Evolutionary conservation across 495 filamentous ascomycete species (phyloP).

Genomic region (Xylaria flabelliformis): DNA sequence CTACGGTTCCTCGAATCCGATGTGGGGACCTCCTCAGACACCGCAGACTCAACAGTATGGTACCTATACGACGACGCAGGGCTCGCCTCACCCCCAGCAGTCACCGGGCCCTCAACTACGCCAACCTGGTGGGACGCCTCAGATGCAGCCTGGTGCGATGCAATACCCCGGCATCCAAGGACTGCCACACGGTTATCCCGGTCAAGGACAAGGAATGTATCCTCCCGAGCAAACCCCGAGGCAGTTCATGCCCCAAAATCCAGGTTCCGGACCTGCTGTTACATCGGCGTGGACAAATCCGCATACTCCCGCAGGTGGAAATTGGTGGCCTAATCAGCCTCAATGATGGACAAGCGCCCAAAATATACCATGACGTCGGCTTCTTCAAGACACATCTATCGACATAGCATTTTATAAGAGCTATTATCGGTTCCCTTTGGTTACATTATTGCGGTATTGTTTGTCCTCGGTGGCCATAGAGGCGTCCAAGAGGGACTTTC

Average conservation of each 20-base stretch:
- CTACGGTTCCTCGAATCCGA: constrained; percentile 58
- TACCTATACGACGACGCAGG: constrained; percentile 57
- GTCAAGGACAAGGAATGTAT: constrained; percentile 63
- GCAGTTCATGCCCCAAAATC: constrained; percentile 64
- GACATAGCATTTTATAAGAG: background rate
- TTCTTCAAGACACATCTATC: background rate
- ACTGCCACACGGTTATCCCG: constrained; percentile 59
- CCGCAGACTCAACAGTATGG: constrained; percentile 55
- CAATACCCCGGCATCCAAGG: constrained; percentile 66
- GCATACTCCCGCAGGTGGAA: constrained; percentile 43
- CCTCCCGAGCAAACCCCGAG: constrained; percentile 63
- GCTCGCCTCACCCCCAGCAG: constrained; percentile 62
- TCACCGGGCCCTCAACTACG: constrained; percentile 67
- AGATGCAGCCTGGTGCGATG: constrained; percentile 64
- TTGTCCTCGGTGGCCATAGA: constrained; percentile 38
- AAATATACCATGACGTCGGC: background rate
- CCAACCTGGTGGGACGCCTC: constrained; percentile 63
- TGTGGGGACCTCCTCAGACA: constrained; percentile 55
- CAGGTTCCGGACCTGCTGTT: constrained; percentile 47
- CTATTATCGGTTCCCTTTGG: background rate
- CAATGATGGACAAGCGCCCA: constrained; percentile 36
- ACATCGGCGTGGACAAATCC: constrained; percentile 53
- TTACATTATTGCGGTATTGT: constrained; percentile 24
- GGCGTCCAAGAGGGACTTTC: constrained; percentile 35
- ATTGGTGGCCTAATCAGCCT: constrained; percentile 57